phyloP scores from a whole-genome alignment of 345 rosid species.

The Punica granatum region DNA sequence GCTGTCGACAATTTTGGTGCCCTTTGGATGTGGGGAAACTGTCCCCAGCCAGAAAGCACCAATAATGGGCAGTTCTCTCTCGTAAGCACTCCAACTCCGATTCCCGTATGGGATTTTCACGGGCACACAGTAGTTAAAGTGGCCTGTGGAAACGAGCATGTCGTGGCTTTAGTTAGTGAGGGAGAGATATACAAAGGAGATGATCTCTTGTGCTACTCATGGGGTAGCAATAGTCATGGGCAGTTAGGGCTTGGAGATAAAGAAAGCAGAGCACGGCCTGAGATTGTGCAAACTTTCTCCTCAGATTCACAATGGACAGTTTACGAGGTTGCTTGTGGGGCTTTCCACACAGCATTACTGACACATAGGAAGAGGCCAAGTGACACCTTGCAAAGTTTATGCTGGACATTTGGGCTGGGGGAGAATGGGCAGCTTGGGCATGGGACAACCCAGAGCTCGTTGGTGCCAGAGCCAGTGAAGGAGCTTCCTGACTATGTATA shows the following conservation, averaged over 20 bases:
- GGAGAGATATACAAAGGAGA: constrained; percentile 39
- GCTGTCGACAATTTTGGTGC: constrained; percentile 73
- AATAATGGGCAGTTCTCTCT: constrained; percentile 34
- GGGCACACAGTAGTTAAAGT: constrained; percentile 80
- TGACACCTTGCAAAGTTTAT: constrained; percentile 38
- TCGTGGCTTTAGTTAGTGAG: constrained; percentile 56
- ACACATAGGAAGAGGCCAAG: constrained; percentile 43
- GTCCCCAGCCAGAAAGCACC: constrained; percentile 39
- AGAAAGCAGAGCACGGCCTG: constrained; percentile 48
- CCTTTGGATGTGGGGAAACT: constrained; percentile 94
- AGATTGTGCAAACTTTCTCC: constrained; percentile 47
- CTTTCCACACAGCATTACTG: constrained; percentile 82
- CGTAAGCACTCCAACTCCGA: constrained; percentile 44
- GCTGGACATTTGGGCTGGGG: constrained; percentile 93
- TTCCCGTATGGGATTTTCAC: constrained; percentile 47
- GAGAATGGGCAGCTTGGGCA: constrained; percentile 88
- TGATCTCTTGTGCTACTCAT: constrained; percentile 57
- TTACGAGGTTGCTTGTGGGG: constrained; percentile 78
- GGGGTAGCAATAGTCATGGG: constrained; percentile 74
- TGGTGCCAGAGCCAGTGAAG: constrained; percentile 57
- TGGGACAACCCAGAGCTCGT: constrained; percentile 57
- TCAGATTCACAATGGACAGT: constrained; percentile 43
- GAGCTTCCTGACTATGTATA: constrained; percentile 43
- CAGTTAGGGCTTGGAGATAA: constrained; percentile 80
- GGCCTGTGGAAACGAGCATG: constrained; percentile 88